Percentiles rank a stretch among this genome's conserved stretches.
Conservation (phyloP, 768 basidiomycete species). For the Paxillus rubicundulus region DNA sequence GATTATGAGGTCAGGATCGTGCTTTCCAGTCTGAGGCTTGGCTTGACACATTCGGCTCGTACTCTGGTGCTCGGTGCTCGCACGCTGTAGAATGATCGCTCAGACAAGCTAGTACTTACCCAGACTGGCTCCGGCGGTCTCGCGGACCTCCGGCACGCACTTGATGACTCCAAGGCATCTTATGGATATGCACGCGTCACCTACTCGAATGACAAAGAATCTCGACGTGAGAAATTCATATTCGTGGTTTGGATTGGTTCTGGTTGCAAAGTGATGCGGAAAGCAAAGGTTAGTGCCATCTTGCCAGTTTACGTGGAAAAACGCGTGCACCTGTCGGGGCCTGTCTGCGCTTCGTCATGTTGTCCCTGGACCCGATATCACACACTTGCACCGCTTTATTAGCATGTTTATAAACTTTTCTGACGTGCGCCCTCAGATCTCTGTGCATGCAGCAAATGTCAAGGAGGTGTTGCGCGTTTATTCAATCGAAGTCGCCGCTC, state of each 20-base stretch:
- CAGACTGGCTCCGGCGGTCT: conserved; percentile 80
- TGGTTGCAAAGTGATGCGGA: conserved; percentile 85
- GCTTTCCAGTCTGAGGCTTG: neutral
- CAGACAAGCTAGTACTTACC: conserved; percentile 78
- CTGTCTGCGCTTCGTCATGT: conserved; percentile 6
- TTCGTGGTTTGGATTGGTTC: conserved; percentile 83
- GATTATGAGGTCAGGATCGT: conserved; percentile 70
- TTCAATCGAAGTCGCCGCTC: conserved; percentile 87
- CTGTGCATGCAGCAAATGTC: conserved; percentile 88
- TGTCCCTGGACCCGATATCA: conserved; percentile 13
- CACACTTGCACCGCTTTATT: conserved; percentile 26
- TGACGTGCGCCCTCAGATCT: conserved; percentile 55
- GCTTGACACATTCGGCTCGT: conserved; percentile 17
- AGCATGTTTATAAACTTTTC: conserved; percentile 27
- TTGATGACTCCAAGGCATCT: conserved; percentile 74
- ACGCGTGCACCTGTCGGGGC: conserved; percentile 16
- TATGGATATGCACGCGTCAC: conserved; percentile 83
- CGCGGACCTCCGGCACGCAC: conserved; percentile 64
- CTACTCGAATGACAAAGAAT: conserved; percentile 86
- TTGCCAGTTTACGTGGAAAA: conserved; percentile 16
- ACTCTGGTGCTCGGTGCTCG: conserved; percentile 5
- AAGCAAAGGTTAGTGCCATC: conserved; percentile 67
- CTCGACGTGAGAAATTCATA: conserved; percentile 84
- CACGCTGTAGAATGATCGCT: conserved; percentile 56
- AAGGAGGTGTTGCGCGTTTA: conserved; percentile 74